These are phyloP conservation scores for Nemania sp. DNA, from an alignment of 2,329 filamentous ascomycete species.

Conservation along the genomic window DNA sequence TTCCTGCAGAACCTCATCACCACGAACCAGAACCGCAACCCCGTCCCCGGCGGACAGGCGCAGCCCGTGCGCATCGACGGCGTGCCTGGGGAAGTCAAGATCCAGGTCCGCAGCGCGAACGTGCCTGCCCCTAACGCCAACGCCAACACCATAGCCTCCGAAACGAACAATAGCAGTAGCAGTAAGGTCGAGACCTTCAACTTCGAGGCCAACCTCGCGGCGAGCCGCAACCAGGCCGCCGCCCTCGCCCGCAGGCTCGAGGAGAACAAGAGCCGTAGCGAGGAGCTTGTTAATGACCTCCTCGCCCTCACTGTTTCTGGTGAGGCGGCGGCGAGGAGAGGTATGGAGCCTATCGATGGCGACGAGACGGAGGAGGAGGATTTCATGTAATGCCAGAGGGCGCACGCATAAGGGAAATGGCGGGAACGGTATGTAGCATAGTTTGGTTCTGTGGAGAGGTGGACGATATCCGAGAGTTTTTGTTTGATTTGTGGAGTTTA, in stretches of 20 bases:
- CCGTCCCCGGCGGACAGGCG: constrained; percentile 41
- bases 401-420: neutral
- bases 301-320: constrained; percentile 46
- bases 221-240: constrained; percentile 31
- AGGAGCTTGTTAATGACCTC: constrained; percentile 52
- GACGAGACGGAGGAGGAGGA: constrained; percentile 52
- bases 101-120: constrained; percentile 60
- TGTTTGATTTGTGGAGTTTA: neutral
- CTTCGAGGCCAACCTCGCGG: constrained; percentile 34
- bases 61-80: constrained; percentile 66
- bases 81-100: constrained; percentile 67
- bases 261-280: constrained; percentile 48
- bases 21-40: constrained; percentile 44
- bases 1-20: constrained; percentile 74
- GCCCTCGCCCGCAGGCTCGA: constrained; percentile 41
- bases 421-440: neutral
- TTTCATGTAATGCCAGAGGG: constrained; percentile 46
- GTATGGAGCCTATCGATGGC: constrained; percentile 39
- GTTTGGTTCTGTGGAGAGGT: neutral
- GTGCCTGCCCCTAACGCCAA: constrained; percentile 45
- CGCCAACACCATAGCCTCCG: neutral
- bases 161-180: neutral
- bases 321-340: constrained; percentile 30
- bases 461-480: neutral
- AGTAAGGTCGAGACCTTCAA: constrained; percentile 23